Evolutionary conservation across 2,329 filamentous ascomycete genomes (phyloP).

Genomic region (Aspergillus sp.): DNA sequence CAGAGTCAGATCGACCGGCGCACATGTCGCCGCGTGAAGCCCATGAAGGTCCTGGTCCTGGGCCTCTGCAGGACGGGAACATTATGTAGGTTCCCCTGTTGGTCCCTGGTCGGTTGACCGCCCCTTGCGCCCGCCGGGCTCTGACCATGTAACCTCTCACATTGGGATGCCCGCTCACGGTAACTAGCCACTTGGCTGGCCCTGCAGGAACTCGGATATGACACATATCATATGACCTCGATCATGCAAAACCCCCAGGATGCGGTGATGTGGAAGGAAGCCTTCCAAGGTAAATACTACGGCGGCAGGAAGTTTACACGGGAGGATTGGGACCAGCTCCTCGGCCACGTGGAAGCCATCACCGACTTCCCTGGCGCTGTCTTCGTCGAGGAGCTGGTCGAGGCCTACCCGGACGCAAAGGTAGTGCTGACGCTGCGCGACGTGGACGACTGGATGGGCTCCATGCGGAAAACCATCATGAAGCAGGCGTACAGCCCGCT

Average conservation of each 20-base stretch:
- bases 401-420: conserved; percentile 38
- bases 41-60: conserved; percentile 21
- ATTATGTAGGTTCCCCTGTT: conserved; percentile 11
- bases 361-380: conserved; percentile 30
- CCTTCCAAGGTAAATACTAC: conserved; percentile 9
- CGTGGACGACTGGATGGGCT: conserved; percentile 23
- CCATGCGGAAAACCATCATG: conserved; percentile 18
- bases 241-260: conserved; percentile 15
- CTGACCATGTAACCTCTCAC: neutral
- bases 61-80: conserved; percentile 22
- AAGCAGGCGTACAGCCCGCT: conserved; percentile 12
- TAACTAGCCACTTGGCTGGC: conserved; percentile 15
- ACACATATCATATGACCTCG: conserved; percentile 21
- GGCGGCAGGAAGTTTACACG: conserved; percentile 6
- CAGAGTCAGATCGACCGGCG: conserved; percentile 12
- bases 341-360: conserved; percentile 23
- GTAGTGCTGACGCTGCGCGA: conserved; percentile 32
- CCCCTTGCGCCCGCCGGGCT: neutral
- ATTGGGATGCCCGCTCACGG: neutral
- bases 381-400: conserved; percentile 37
- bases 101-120: neutral
- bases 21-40: conserved; percentile 12
- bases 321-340: conserved; percentile 29
- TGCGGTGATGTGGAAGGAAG: conserved; percentile 11
- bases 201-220: conserved; percentile 22